Base-by-base conservation (phyloP, 345 rosid species). In the Sisymbrium irio region DNA sequence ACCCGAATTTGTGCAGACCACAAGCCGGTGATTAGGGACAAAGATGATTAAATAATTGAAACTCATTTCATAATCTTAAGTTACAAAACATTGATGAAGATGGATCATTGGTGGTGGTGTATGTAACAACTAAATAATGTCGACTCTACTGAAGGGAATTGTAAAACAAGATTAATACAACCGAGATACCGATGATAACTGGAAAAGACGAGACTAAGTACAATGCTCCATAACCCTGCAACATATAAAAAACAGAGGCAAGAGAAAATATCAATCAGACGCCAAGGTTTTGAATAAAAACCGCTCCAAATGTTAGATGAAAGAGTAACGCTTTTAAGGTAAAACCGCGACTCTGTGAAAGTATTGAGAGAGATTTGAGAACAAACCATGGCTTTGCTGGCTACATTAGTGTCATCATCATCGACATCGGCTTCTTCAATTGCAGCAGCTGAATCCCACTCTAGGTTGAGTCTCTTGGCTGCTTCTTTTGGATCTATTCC, bases 401-500 rank as follows among this genome's bases (percentile, higher is more conserved):
- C 92, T 69, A 88, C 88, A 69, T 89, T 91, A 51, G 84, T 51
- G 25, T 86, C 92, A 55, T 89, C 83, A 22, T 64, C 83, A 22
- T 64, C 79, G 4, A 10, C 63, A 36, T 82, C 90, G 41, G 67
- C 79, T 15, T 86, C 92, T 61, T 87, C 90, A 77, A 91, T 88
- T 64, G 91, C 87, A 76, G 99, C 97, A 66, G 97, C 97, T 77
- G 97, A 79, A 84, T 95, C 97, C 96, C 97, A 95, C 25, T 95
- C 97, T 28, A 89, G 13, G 49, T 95, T 88, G 72, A 95, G 81
- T 86, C 93, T 91, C 85, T 88, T 88, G 17, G 99, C 95, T 72
- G 88, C 97, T 64, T 85, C 87, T 77, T 80, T 76, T 57, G 89
- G 97, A 81, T 86, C 79, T 69, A 91, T 65, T 32, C 99, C 99